These are phyloP conservation scores for Blastobotrys malaysiensis DNA, from an alignment of 1,139 yeast species.

Conservation along the genomic window DNA sequence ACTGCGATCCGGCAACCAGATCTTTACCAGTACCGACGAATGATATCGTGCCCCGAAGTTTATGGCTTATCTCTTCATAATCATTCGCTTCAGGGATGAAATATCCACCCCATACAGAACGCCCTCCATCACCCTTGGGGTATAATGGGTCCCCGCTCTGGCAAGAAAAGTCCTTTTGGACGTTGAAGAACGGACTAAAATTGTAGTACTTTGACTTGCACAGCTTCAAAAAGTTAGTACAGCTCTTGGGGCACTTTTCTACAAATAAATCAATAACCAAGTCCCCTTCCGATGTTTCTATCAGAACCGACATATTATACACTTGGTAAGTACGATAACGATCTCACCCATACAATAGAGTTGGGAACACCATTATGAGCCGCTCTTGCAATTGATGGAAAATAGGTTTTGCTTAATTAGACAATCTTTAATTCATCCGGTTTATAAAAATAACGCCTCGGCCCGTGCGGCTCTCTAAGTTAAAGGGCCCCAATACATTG, in stretches of 20 bases:
- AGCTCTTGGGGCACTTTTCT: constrained; percentile 37
- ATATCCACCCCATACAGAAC: constrained; percentile 32
- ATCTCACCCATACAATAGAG: no score
- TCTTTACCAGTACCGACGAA: constrained; percentile 11
- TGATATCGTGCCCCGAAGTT: constrained; percentile 39
- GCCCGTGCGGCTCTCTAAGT: not conserved
- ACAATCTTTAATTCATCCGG: not conserved
- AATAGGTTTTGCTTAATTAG: no score
- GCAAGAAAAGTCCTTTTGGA: constrained; percentile 37
- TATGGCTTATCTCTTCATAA: constrained; percentile 26
- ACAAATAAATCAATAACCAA: constrained; percentile 49
- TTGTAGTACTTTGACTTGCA: constrained; percentile 52
- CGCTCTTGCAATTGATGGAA: no score
- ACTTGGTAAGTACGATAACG: no score
- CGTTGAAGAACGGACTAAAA: constrained; percentile 45
- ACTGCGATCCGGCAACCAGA: constrained; percentile 31
- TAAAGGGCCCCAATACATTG: not conserved
- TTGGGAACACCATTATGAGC: no score
- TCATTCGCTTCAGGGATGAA: constrained; percentile 20
- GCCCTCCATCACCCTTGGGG: constrained; percentile 37
- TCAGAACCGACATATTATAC: constrained; percentile 47
- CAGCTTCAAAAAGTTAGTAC: constrained; percentile 49
- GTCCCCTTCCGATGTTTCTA: constrained; percentile 52
- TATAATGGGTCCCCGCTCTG: constrained; percentile 47
- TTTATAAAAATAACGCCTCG: not conserved